Percentiles rank a stretch among this genome's conserved stretches.
Evolutionary conservation across 345 rosid species (phyloP).

Genomic region (Eutrema heterophyllum): DNA sequence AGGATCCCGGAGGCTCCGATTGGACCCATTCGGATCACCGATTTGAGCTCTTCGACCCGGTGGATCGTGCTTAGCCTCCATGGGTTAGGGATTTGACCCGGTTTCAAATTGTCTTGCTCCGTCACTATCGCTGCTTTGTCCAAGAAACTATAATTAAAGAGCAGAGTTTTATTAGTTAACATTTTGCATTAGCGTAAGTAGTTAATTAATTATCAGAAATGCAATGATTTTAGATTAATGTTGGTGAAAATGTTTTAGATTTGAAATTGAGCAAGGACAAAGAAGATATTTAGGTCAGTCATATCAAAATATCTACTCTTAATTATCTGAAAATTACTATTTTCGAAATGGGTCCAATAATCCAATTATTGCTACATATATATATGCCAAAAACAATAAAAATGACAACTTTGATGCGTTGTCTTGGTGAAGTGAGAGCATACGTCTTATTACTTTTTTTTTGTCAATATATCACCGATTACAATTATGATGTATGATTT

Average conservation of each 20-base stretch:
- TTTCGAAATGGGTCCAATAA: conserved; percentile 12
- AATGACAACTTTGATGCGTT: conserved; percentile 8
- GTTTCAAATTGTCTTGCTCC: conserved; percentile 46
- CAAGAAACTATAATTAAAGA: conserved; percentile 45
- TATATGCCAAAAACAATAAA: background rate
- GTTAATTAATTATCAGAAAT: background rate
- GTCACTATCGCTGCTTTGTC: conserved; percentile 76
- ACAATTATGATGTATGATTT: background rate
- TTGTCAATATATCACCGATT: conserved; percentile 7
- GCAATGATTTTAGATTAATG: background rate
- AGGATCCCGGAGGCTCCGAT: conserved; percentile 86
- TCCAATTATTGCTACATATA: conserved; percentile 10
- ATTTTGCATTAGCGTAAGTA: background rate
- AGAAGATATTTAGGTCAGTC: background rate
- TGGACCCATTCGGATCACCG: conserved; percentile 81
- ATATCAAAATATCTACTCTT: background rate
- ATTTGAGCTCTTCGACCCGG: conserved; percentile 79
- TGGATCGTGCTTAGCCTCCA: conserved; percentile 86
- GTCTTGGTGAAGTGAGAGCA: background rate
- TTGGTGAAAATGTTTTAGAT: background rate
- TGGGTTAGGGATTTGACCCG: conserved; percentile 41
- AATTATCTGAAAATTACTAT: background rate
- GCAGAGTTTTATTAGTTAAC: background rate
- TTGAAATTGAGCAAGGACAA: background rate
- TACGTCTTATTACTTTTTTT: conserved; percentile 4